Base-by-base conservation (phyloP, 495 filamentous ascomycete genomes). In the Lepraria neglecta region DNA sequence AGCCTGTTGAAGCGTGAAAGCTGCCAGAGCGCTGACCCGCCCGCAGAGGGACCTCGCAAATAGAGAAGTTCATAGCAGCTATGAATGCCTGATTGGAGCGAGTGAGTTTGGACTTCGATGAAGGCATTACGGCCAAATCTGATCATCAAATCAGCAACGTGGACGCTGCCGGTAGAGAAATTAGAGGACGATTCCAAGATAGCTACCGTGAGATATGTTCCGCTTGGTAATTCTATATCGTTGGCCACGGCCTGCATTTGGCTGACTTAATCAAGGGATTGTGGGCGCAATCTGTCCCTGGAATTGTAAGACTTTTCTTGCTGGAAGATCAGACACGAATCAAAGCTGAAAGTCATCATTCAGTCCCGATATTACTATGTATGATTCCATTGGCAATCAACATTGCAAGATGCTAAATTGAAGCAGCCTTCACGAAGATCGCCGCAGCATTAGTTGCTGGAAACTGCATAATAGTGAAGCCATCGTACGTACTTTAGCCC, bases 401-500 rank as follows among this genome's bases (percentile, higher is more conserved):
- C 3, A 21, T 24, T 19, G 35, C 30, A n/a, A 33, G 15, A 1
- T 30, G 4, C 35, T 55, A 19, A 55, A 6, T 9, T 15, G 10
- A n/a, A 55, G 52, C 28, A 55, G 71, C 75, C 11, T 73, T 75
- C 52, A 75, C 80, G 52, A 85, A 86, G 65, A 75, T 85, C 17
- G 76, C 75, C 1, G 77, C 80, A 0, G 75, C 81, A n/a, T 70
- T 87, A 3, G 67, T 84, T 6, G 83, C 84, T 0, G 84, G 84
- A 21, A 84, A 84, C 71, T 76, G 77, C 58, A 78, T 85, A 52
- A 84, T 87, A 69, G 75, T 86, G 66, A 87, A 87, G 70, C 79
- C 80, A 17, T 40, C 82, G 0, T 55, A 38, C 19, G 52, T 27
- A 30, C 3, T 50, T 15, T 6, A 11, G 17, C 30, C 30, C 6